Percentiles rank a stretch among this genome's conserved stretches.
These are phyloP conservation scores for Rosa multiflora DNA, from an alignment of 306 rosid species.

Conservation along the genomic window DNA sequence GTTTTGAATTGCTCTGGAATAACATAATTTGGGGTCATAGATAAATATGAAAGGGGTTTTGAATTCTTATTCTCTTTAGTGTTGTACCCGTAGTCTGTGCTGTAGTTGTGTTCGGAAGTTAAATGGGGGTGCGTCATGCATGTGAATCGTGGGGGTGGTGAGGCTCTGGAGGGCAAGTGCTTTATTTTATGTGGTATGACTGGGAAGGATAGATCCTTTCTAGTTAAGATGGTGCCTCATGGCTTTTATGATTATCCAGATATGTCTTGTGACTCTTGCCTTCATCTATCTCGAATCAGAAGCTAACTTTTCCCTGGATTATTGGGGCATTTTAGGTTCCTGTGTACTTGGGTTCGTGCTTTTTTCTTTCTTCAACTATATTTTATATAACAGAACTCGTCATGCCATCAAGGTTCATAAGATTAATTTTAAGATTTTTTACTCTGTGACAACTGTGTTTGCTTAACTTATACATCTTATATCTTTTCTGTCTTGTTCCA, in stretches of 20 bases:
- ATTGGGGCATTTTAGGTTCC: background rate
- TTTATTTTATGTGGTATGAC: background rate
- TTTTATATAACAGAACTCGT: background rate
- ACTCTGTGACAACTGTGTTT: background rate
- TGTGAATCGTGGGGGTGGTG: background rate
- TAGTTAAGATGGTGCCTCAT: background rate
- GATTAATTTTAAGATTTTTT: background rate
- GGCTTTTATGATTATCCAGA: background rate
- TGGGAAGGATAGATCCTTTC: background rate
- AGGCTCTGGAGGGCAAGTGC: background rate
- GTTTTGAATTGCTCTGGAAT: conserved; percentile 11
- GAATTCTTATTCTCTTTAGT: background rate
- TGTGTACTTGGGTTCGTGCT: background rate
- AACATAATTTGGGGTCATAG: background rate
- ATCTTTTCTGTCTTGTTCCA: background rate
- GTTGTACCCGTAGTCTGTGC: background rate
- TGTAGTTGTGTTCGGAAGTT: background rate
- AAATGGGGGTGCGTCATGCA: background rate
- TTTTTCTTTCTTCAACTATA: background rate
- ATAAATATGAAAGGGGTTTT: background rate
- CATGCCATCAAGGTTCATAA: background rate
- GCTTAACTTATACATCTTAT: background rate
- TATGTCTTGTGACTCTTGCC: background rate
- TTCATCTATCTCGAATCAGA: background rate
- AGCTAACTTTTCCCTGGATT: background rate